Conservation (phyloP, 2,329 filamentous ascomycete species). For the Epichloe bromicola region DNA sequence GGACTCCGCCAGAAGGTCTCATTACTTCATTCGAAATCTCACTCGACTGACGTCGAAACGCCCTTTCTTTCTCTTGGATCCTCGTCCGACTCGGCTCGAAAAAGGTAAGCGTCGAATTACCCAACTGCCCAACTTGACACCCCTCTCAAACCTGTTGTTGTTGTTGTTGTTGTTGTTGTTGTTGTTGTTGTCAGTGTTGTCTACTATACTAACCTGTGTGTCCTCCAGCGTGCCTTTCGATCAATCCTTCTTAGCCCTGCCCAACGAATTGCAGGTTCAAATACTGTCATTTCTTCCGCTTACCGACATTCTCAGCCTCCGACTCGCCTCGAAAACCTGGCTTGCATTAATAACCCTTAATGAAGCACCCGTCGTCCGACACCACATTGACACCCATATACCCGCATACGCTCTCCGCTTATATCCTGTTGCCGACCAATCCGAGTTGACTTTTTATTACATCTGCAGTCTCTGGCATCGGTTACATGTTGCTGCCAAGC, state of each 20-base stretch:
- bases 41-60: conserved; percentile 10
- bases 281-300: conserved; percentile 47
- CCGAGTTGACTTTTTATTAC: conserved; percentile 43
- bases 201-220: conserved; percentile 11
- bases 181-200: background rate
- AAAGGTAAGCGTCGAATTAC: conserved; percentile 16
- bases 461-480: conserved; percentile 54
- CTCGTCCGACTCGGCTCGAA: conserved; percentile 17
- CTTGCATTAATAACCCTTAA: conserved; percentile 47
- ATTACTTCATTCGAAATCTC: conserved; percentile 22
- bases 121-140: background rate
- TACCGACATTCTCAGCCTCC: conserved; percentile 45
- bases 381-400: conserved; percentile 46
- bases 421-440: conserved; percentile 38
- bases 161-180: no score
- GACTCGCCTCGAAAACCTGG: conserved; percentile 44
- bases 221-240: conserved; percentile 33
- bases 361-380: conserved; percentile 47
- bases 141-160: no score
- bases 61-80: conserved; percentile 4
- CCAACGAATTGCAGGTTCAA: conserved; percentile 50
- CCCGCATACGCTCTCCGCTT: conserved; percentile 47
- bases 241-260: conserved; percentile 43
- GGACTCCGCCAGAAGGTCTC: conserved; percentile 26
- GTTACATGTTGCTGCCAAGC: conserved; percentile 49